phyloP scores from a whole-genome alignment of 495 filamentous ascomycete species.

The Aspergillus haitiensis region DNA sequence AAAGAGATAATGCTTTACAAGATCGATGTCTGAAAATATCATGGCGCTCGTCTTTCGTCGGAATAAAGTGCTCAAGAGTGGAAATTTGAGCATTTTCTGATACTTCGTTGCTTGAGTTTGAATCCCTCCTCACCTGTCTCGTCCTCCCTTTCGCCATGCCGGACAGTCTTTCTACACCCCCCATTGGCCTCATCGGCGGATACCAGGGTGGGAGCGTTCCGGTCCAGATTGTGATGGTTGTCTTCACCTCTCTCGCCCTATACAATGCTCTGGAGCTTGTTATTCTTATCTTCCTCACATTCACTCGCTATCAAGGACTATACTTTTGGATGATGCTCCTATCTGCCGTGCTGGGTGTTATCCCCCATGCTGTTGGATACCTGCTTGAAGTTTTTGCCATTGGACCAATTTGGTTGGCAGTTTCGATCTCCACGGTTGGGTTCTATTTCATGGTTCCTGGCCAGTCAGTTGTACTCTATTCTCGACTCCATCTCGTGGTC shows the following conservation, averaged over 20 bases:
- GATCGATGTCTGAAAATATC: too few species aligned
- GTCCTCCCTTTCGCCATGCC: slow-evolving; percentile 4
- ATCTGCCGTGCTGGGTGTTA: slow-evolving; percentile 36
- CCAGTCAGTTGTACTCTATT: slow-evolving; percentile 67
- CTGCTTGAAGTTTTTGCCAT: slow-evolving; percentile 54
- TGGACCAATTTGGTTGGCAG: slow-evolving; percentile 36
- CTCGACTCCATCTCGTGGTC: slow-evolving; percentile 61
- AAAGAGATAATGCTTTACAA: too few species aligned
- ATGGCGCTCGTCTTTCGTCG: too few species aligned
- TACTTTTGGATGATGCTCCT: slow-evolving; percentile 53
- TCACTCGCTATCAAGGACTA: slow-evolving; percentile 45
- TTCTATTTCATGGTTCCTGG: slow-evolving; percentile 65
- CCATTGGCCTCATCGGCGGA: slow-evolving; percentile 40
- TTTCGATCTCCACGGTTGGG: slow-evolving; percentile 49
- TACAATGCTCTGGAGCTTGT: slow-evolving; percentile 56
- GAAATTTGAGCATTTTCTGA: too few species aligned
- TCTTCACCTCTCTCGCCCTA: slow-evolving; percentile 50
- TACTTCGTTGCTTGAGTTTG: too few species aligned
- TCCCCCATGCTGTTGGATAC: slow-evolving; percentile 56
- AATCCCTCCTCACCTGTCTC: too few species aligned
- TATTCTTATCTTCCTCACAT: slow-evolving; percentile 49
- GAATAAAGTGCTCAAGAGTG: too few species aligned
- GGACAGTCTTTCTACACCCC: slow-evolving; percentile 15
- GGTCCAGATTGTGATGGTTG: slow-evolving; percentile 46
- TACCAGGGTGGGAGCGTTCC: slow-evolving; percentile 31